Base-by-base conservation (phyloP, 2,329 filamentous ascomycete genomes). In the Trichoderma sp. region DNA sequence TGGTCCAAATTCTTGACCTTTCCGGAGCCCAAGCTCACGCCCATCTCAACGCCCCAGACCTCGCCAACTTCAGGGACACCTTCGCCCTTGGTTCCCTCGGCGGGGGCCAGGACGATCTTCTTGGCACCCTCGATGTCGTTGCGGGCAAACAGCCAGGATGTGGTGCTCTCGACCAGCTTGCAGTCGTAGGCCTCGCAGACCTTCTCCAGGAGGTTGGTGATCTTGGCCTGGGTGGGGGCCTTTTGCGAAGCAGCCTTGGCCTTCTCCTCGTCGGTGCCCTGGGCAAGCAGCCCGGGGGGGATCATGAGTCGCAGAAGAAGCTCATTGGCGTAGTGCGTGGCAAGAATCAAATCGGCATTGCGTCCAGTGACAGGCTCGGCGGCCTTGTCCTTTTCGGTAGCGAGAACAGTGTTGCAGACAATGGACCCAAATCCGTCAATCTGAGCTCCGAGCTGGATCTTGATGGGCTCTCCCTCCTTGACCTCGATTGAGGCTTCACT, bases 391-490 rank as follows among this genome's bases (percentile, higher is more conserved):
- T 85, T 84, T 71, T 85, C 79, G 57, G 85, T 84, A 61, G 96
- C 90, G 68, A 97, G 80, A 73, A 98, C 86, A 69, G 93, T 97
- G 81, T 97, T 92, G 83, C 95, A 97, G 74, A 97, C 92, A 78
- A 99, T 97, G 73, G 94, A 92, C 74, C 93, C 93, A 77, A 98
- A 97, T 65, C 95, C 95, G 82, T 98, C 93, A 71, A 99, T 97
- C 84, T 99, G 95, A 63, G 95, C 95, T 77, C 95, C 95, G n/a
- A 99, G 89, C 83, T 99, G 95, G 79, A 99, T 95, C 88, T 99
- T 99, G 82, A 97, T 87, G 70, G 92, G 83, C 83, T 99, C 95
- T 70, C 90, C 91, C 61, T 90, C 86, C 84, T 97, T 92, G 74
- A 99, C 86, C 76, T 90, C 89, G 58, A 87, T 85, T 68, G 86